A percentile compares a stretch with the other conserved stretches of the same genome.
These are phyloP conservation scores for Alisma plantagoaquatica DNA, from an alignment of 106 monocot species.

Conservation along the genomic window DNA sequence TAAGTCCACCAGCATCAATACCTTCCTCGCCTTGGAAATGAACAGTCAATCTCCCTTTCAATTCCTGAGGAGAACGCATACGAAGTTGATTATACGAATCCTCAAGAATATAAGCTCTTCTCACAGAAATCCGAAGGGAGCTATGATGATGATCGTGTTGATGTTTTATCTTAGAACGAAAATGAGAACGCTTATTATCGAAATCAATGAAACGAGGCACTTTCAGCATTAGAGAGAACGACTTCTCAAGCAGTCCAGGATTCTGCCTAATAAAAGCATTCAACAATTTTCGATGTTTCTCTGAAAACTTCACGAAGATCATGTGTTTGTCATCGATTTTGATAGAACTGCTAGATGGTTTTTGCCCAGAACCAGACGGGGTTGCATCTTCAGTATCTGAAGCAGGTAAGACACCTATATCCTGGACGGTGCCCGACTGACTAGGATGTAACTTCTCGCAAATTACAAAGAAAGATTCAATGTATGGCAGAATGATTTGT, in stretches of 20 bases:
- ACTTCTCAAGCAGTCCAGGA: constrained; percentile 91
- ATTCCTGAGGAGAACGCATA: constrained; percentile 83
- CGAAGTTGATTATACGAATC: constrained; percentile 95
- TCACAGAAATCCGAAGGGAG: constrained; percentile 87
- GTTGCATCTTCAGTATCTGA: constrained; percentile 52
- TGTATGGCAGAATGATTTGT: constrained; percentile 91
- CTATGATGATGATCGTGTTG: constrained; percentile 97
- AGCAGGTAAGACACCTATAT: constrained; percentile 19
- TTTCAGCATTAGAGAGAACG: constrained; percentile 91
- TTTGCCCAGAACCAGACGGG: constrained; percentile 34
- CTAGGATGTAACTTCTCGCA: constrained; percentile 81
- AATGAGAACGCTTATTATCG: constrained; percentile 92
- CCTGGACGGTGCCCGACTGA: constrained; percentile 34
- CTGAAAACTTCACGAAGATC: constrained; percentile 82
- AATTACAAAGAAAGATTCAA: constrained; percentile 93
- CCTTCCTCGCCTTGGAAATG: constrained; percentile 99
- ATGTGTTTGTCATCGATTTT: constrained; percentile 63
- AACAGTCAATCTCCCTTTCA: constrained; percentile 88
- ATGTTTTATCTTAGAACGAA: constrained; percentile 89
- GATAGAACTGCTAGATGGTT: constrained; percentile 8
- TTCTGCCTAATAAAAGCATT: constrained; percentile 96
- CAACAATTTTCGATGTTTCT: constrained; percentile 76
- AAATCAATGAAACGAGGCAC: constrained; percentile 94
- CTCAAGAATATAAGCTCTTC: constrained; percentile 91
- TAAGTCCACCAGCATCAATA: constrained; percentile 98